Conservation (phyloP, 768 basidiomycete species). For the Lentinula aciculospora region DNA sequence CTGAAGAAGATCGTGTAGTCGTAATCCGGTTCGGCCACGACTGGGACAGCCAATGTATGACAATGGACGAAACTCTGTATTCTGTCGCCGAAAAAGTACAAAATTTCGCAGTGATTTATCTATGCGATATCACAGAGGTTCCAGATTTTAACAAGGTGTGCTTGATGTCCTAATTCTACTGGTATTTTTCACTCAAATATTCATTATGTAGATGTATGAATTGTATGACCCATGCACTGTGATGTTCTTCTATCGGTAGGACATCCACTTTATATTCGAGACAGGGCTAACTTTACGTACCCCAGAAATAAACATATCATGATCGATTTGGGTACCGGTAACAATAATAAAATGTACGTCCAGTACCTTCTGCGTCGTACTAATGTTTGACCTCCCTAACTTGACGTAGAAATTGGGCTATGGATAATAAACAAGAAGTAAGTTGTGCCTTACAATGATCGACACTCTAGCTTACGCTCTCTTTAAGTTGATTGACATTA, state of each 20-base stretch:
- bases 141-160: conserved; percentile 97
- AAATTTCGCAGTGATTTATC: conserved; percentile 97
- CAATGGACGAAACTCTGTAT: conserved; percentile 96
- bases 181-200: neutral
- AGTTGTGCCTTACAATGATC: conserved; percentile 11
- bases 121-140: conserved; percentile 92
- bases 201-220: conserved; percentile 82
- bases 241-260: conserved; percentile 97
- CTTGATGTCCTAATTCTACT: neutral
- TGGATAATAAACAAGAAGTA: conserved; percentile 98
- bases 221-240: conserved; percentile 95
- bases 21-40: conserved; percentile 94
- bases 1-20: conserved; percentile 94
- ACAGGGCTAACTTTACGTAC: conserved; percentile 3
- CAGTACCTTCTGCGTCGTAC: neutral
- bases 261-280: neutral
- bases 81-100: conserved; percentile 92
- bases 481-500: conserved; percentile 88
- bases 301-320: conserved; percentile 96
- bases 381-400: conserved; percentile 7
- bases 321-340: conserved; percentile 99
- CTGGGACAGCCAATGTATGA: conserved; percentile 94
- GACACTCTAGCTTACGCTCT: neutral
- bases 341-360: conserved; percentile 97
- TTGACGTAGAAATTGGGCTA: conserved; percentile 85